Evolutionary conservation across 139 green algal genomes (phyloP).

Genomic region (Klebsormidium nitens): DNA sequence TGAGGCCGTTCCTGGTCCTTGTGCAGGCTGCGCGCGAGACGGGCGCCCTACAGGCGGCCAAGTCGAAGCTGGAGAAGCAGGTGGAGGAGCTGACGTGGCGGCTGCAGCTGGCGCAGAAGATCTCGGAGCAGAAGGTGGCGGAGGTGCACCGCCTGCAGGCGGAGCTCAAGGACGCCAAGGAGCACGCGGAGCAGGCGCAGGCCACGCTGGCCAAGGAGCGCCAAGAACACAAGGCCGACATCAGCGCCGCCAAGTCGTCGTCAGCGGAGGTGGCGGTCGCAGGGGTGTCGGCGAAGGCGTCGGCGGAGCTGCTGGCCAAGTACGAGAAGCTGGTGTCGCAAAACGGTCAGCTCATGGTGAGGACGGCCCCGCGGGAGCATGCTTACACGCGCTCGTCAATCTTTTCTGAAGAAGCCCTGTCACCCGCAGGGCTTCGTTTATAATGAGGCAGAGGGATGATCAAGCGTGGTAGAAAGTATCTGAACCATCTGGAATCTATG

Average conservation of each 20-base stretch:
- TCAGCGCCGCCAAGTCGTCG: background rate
- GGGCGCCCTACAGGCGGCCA: constrained; percentile 31
- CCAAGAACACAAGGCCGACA: constrained; percentile 14
- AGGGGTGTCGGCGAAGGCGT: background rate
- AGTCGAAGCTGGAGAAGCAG: constrained; percentile 37
- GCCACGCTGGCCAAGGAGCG: constrained; percentile 22
- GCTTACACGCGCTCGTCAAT: no score
- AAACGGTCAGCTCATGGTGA: no score
- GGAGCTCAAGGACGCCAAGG: constrained; percentile 9
- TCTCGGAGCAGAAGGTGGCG: constrained; percentile 16
- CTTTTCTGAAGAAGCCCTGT: no score
- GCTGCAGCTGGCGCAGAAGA: constrained; percentile 30
- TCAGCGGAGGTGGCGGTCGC: constrained; percentile 4
- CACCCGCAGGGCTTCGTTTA: no score
- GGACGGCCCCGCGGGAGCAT: no score
- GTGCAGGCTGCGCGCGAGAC: constrained; percentile 34
- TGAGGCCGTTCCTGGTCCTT: background rate
- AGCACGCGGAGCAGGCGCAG: constrained; percentile 24
- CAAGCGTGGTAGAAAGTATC: no score
- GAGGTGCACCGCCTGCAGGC: constrained; percentile 16
- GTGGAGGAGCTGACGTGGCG: constrained; percentile 39
- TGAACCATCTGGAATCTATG: no score
- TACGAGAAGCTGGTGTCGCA: constrained; percentile 25
- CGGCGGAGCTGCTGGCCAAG: constrained; percentile 26
- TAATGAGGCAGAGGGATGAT: no score